Conservation (phyloP, 1,284 basidiomycete species). For the Cutaneotrichosporon arboriforme region DNA sequence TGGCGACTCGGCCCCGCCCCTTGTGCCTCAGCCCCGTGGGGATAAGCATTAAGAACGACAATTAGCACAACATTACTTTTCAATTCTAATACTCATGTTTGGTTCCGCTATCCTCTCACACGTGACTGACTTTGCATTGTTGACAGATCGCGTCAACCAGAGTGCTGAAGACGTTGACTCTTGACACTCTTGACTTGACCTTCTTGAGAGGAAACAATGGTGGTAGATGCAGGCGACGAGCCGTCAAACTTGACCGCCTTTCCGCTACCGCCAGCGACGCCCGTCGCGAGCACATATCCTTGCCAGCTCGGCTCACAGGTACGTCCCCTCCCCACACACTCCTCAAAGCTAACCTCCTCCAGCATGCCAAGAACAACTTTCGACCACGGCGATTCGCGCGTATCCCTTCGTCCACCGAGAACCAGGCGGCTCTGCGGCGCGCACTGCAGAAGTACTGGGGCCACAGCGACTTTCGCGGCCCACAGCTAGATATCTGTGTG, state of each 20-base stretch:
- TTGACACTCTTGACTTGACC: background rate
- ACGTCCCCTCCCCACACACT: background rate
- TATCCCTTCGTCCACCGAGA: constrained; percentile 39
- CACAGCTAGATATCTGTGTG: constrained; percentile 68
- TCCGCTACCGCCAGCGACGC: constrained; percentile 10
- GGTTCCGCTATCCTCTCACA: too few relatives aligned
- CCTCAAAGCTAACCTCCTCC: background rate
- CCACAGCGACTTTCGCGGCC: constrained; percentile 62
- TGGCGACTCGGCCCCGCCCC: too few relatives aligned
- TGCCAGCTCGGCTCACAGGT: constrained; percentile 23
- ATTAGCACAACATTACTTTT: too few relatives aligned
- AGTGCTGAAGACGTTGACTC: background rate
- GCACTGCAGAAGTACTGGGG: constrained; percentile 55
- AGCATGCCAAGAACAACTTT: constrained; percentile 35
- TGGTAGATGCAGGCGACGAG: background rate
- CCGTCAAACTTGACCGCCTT: constrained; percentile 2
- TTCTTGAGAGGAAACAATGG: background rate
- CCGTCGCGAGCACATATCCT: constrained; percentile 2
- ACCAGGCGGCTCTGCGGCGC: constrained; percentile 24
- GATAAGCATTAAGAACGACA: too few relatives aligned
- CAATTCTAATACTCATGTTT: too few relatives aligned
- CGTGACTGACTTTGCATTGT: too few relatives aligned
- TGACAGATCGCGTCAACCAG: too few relatives aligned
- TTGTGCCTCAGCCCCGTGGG: too few relatives aligned
- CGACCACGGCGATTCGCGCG: constrained; percentile 31